Conservation (phyloP, 2,329 filamentous ascomycete species). For the Cytospora chrysosperma region DNA sequence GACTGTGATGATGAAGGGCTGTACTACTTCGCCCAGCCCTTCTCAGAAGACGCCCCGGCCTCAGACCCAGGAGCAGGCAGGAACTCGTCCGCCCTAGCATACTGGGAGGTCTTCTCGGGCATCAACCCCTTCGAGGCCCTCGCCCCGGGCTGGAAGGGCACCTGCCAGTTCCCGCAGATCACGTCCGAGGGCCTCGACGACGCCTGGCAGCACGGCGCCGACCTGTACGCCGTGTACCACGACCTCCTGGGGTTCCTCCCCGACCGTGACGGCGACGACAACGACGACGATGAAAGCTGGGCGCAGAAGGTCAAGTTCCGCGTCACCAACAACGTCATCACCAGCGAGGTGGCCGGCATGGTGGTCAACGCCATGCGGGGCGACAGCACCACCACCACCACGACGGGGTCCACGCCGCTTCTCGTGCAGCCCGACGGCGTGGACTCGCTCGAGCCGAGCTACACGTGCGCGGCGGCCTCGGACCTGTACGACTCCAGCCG, state of each 20-base stretch:
- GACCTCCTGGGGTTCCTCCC: conserved; percentile 69
- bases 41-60: conserved; percentile 30
- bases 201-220: conserved; percentile 72
- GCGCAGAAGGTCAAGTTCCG: conserved; percentile 56
- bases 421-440: conserved; percentile 54
- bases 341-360: conserved; percentile 76
- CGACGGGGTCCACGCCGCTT: conserved; percentile 44
- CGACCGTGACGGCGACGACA: conserved; percentile 34
- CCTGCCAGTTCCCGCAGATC: conserved; percentile 80
- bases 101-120: conserved; percentile 62
- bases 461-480: conserved; percentile 58
- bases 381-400: conserved; percentile 38
- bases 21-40: conserved; percentile 65
- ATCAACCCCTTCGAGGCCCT: conserved; percentile 59
- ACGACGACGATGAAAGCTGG: conserved; percentile 36
- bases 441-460: conserved; percentile 74
- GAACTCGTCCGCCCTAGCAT: conserved; percentile 50
- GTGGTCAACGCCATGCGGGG: conserved; percentile 71
- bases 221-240: conserved; percentile 75
- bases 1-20: conserved; percentile 68
- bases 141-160: conserved; percentile 66
- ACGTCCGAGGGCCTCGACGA: conserved; percentile 70
- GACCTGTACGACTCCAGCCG: conserved; percentile 44
- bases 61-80: conserved; percentile 15
- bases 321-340: conserved; percentile 81